Evolutionary conservation across 2,329 filamentous ascomycete genomes (phyloP), one percentile per base, ranked within the genome.

Genomic region (Gnomoniopsis smithogilvyi): DNA sequence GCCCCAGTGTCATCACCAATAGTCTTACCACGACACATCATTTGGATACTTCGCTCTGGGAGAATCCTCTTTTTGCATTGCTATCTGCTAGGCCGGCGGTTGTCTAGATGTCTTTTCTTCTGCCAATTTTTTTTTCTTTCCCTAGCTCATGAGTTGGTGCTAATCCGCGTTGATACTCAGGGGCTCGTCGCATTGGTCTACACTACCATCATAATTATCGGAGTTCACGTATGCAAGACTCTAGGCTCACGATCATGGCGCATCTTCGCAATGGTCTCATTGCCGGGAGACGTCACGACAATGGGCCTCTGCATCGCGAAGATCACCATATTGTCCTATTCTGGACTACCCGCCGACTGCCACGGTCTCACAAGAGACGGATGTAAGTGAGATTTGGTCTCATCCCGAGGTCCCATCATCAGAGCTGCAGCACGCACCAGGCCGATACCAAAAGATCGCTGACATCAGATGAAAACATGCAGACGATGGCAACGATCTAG

Each of bases 281-380:
- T 69, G 11, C 58, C 66, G n/a, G 60, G 62, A 0, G 68, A 70
- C 45, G 49, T 68, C 6, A 56, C 62, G 22, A 64, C 67, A 46
- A 62, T 66, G 60, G 62, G 61, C 19, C 49, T 66, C 22, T 64
- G 61, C 61, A 53, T 67, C 47, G 61, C 64, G 45, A 65, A 66
- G 47, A 64, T 64, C 43, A 59, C 64, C 22, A 56, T 65, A 36
- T 47, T 66, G 52, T 57, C 59, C 48, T 54, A 52, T 2, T 58
- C 57, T 19, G 58, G 63, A 12, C 57, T 63, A n/a, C 63, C 62
- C 6, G 54, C 52, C 38, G 57, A 60, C 51, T 65, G 64, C 45
- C 56, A 61, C 15, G 61, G 60, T 24, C 51, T 63, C 34, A 61
- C 59, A 15, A 56, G 54, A 21, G 56, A 63, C 36, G 62, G 60